phyloP scores from a whole-genome alignment of 352 stramenopile genomes.

The Phytophthora litchii region DNA sequence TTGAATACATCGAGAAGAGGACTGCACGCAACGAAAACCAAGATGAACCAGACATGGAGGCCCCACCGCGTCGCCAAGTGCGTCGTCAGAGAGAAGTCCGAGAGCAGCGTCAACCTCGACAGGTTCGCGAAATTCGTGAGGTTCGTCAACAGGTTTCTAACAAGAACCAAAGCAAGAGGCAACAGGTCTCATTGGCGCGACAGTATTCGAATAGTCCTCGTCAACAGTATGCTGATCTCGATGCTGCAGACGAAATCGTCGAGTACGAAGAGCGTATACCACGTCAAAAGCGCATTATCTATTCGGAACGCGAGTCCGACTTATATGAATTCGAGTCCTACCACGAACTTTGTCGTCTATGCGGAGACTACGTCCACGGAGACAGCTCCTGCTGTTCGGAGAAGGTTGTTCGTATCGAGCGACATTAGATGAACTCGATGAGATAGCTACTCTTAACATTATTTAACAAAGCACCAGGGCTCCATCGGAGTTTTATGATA shows the following conservation, averaged over 20 bases:
- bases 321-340: conserved; percentile 19
- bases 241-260: conserved; percentile 19
- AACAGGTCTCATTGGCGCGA: neutral
- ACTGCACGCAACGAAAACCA: conserved; percentile 15
- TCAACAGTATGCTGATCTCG: neutral
- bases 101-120: conserved; percentile 10
- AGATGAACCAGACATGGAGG: conserved; percentile 15
- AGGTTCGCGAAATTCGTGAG: conserved; percentile 3
- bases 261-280: conserved; percentile 21
- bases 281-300: conserved; percentile 18
- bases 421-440: neutral
- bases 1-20: conserved; percentile 28
- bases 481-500: too few species aligned
- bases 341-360: conserved; percentile 13
- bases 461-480: too few species aligned
- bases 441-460: neutral
- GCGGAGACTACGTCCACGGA: conserved; percentile 20
- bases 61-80: conserved; percentile 6
- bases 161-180: conserved; percentile 15
- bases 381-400: conserved; percentile 24
- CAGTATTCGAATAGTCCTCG: neutral
- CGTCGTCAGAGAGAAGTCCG: conserved; percentile 16
- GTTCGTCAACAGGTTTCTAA: conserved; percentile 14
- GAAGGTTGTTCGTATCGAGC: conserved; percentile 11
- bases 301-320: conserved; percentile 19